A percentile compares a stretch with the other conserved stretches of the same genome.
These are phyloP conservation scores for Thelephora terrestris DNA, from an alignment of 1,284 basidiomycete genomes.

Conservation along the genomic window DNA sequence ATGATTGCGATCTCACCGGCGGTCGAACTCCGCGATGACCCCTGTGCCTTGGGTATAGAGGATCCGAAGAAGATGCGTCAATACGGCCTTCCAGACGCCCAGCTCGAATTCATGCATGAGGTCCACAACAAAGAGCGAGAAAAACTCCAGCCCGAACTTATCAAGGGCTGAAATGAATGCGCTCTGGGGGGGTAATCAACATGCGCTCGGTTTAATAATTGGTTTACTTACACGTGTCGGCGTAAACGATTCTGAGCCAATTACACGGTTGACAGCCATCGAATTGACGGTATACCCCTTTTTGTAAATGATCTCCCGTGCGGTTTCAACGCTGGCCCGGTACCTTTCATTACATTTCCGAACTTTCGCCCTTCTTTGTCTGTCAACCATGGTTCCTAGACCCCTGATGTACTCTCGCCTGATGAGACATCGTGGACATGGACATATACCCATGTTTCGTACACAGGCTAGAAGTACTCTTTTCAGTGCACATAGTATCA, in stretches of 20 bases:
- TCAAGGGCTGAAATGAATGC: conserved; percentile 19
- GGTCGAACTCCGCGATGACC: conserved; percentile 9
- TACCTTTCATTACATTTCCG: conserved; percentile 2
- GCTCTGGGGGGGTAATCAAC: conserved; percentile 18
- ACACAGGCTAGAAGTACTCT: conserved; percentile 10
- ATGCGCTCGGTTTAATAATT: background rate
- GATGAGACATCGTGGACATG: conserved; percentile 9
- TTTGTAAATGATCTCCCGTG: conserved; percentile 11
- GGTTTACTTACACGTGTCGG: no score
- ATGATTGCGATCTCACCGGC: conserved; percentile 3
- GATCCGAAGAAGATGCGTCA: conserved; percentile 17
- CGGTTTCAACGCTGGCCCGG: background rate
- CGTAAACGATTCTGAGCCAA: no score
- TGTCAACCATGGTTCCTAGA: conserved; percentile 6
- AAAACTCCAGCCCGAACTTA: conserved; percentile 10
- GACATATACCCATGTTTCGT: conserved; percentile 7
- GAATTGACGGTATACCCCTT: conserved; percentile 5
- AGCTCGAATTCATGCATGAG: conserved; percentile 20
- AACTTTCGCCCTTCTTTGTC: background rate
- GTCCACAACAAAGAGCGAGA: conserved; percentile 14
- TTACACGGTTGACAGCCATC: conserved; percentile 1
- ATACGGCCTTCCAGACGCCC: conserved; percentile 17
- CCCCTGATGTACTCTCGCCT: background rate
- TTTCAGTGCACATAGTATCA: background rate
- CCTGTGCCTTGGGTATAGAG: conserved; percentile 7